phyloP scores from a whole-genome alignment of 2,329 filamentous ascomycete species.

The Coniochaeta sp. region DNA sequence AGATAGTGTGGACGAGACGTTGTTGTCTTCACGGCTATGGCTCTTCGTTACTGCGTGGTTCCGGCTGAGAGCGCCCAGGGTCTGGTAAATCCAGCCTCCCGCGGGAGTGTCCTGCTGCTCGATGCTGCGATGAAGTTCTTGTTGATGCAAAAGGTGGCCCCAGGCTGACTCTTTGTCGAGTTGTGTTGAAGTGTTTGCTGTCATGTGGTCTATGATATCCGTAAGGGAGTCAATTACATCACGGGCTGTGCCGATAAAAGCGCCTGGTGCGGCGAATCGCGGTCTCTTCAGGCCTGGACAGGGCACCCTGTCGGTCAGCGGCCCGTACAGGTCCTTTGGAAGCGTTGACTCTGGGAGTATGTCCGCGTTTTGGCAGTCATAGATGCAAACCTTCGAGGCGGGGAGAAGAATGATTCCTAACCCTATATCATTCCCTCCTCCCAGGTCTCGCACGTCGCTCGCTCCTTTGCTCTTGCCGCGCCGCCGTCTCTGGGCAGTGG shows the following conservation, averaged over 20 bases:
- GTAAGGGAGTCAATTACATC: too few species aligned
- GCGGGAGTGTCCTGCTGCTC: too few species aligned
- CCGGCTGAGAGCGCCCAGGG: background rate
- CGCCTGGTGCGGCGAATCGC: too few species aligned
- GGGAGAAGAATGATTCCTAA: background rate
- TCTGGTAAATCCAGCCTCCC: background rate
- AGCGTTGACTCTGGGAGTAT: background rate
- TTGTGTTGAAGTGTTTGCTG: too few species aligned
- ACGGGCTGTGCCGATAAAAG: too few species aligned
- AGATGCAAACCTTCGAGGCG: background rate
- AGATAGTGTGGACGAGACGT: too few species aligned
- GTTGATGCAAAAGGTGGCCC: too few species aligned
- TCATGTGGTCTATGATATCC: too few species aligned
- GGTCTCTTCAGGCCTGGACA: background rate
- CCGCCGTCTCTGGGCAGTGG: background rate
- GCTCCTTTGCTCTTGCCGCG: background rate
- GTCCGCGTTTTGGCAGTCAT: background rate
- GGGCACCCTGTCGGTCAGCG: background rate
- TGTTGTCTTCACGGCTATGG: too few species aligned
- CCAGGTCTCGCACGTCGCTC: background rate
- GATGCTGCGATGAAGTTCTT: too few species aligned
- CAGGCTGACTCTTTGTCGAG: too few species aligned
- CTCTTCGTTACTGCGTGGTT: too few species aligned
- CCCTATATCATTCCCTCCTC: background rate
- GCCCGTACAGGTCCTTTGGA: background rate